These are phyloP conservation scores for Trichomonas vaginalis DNA, from an alignment of 208 protist species.

Conservation along the genomic window DNA sequence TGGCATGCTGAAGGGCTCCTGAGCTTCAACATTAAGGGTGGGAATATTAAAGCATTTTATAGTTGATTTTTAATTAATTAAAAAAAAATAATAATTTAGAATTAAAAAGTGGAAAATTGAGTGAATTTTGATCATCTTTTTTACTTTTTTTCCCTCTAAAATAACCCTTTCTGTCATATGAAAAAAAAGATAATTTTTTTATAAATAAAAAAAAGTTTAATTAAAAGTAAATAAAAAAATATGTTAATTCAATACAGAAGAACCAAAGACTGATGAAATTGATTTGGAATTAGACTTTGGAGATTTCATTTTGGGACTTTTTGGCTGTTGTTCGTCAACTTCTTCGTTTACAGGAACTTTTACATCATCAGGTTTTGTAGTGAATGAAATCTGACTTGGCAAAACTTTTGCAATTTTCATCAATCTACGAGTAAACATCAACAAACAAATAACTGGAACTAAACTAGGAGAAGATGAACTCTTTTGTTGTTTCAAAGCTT, in stretches of 20 bases:
- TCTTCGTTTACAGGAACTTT: not conserved
- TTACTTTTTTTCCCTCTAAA: too few relatives aligned
- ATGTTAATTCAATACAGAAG: not conserved
- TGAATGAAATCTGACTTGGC: not conserved
- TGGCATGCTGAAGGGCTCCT: too few relatives aligned
- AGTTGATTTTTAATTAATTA: too few relatives aligned
- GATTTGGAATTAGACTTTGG: not conserved
- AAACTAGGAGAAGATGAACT: not conserved
- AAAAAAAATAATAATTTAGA: too few relatives aligned
- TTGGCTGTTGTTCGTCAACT: not conserved
- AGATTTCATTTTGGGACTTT: not conserved
- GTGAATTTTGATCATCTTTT: too few relatives aligned
- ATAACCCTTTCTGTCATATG: too few relatives aligned
- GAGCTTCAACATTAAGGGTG: too few relatives aligned
- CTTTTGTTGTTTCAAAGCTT: not conserved
- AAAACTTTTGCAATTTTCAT: not conserved
- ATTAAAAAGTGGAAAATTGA: too few relatives aligned
- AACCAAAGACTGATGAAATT: not conserved
- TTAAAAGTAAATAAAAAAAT: not conserved
- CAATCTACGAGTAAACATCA: not conserved
- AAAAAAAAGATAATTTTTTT: too few relatives aligned
- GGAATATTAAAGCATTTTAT: too few relatives aligned
- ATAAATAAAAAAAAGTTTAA: too few relatives aligned
- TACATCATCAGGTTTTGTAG: not conserved
- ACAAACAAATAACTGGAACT: not conserved